A percentile compares a stretch with the other conserved stretches of the same genome.
phyloP scores from a whole-genome alignment of 441 rosid genomes.

The Mallotus repandus region DNA sequence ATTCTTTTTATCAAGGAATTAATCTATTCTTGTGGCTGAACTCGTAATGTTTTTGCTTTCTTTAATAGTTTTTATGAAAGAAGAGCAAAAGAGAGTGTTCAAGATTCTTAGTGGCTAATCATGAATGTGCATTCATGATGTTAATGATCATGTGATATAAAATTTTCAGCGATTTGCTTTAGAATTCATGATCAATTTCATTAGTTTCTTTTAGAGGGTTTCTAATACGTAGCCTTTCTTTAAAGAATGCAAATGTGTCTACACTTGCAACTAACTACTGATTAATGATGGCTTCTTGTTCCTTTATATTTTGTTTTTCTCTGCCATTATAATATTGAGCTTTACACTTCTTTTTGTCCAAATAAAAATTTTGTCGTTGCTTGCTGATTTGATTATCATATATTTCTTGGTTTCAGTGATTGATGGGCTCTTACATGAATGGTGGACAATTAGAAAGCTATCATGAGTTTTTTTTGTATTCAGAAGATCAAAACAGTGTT shows the following conservation, averaged over 20 bases:
- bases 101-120: no score
- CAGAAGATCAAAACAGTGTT: no score
- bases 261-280: background rate
- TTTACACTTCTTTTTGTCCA: background rate
- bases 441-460: conserved; percentile 57
- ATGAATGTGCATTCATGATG: background rate
- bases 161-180: background rate
- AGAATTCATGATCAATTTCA: background rate
- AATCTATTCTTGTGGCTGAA: background rate
- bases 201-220: background rate
- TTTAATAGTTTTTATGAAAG: no score
- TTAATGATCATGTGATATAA: background rate
- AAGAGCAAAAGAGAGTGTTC: no score
- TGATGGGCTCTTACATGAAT: conserved; percentile 46
- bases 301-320: background rate
- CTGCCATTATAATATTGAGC: background rate
- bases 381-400: background rate
- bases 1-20: background rate
- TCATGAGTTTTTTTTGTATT: no score
- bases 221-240: background rate
- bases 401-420: conserved; percentile 33
- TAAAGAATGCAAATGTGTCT: background rate
- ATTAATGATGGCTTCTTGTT: background rate
- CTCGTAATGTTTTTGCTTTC: background rate
- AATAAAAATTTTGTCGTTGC: no score